A percentile compares a stretch with the other conserved stretches of the same genome.
phyloP scores from a whole-genome alignment of 352 stramenopile genomes.

The Detonula confervacea region DNA sequence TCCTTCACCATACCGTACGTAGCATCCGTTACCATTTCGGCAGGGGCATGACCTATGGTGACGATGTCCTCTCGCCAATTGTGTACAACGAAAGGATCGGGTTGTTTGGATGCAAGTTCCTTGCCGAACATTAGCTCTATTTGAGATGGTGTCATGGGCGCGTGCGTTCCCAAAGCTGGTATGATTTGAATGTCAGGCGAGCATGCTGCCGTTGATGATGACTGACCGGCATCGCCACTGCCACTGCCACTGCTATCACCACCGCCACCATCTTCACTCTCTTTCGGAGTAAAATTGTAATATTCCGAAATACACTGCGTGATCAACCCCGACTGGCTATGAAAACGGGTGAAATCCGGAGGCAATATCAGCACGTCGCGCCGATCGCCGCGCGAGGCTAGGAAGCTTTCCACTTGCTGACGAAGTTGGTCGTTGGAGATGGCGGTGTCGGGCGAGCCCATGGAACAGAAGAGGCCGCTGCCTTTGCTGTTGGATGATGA shows the following conservation, averaged over 20 bases:
- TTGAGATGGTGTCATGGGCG: conserved; percentile 94
- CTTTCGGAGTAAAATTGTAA: conserved; percentile 88
- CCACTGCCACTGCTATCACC: conserved; percentile 1
- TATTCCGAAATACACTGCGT: conserved; percentile 91
- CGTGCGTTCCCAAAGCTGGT: conserved; percentile 94
- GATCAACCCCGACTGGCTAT: conserved; percentile 93
- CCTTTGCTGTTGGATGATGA: not conserved
- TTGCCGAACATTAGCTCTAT: conserved; percentile 94
- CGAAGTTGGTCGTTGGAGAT: conserved; percentile 55
- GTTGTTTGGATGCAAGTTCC: conserved; percentile 49
- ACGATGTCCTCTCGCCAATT: conserved; percentile 98
- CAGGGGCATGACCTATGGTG: conserved; percentile 93
- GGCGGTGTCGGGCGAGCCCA: conserved; percentile 45
- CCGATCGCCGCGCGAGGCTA: conserved; percentile 45
- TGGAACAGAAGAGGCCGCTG: conserved; percentile 60
- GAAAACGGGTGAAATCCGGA: conserved; percentile 96
- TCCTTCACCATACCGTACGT: conserved; percentile 95
- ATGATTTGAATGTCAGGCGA: conserved; percentile 86
- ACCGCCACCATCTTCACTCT: conserved; percentile 84
- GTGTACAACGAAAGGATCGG: conserved; percentile 88
- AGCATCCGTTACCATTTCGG: conserved; percentile 90
- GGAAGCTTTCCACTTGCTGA: conserved; percentile 53
- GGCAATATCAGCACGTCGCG: conserved; percentile 90
- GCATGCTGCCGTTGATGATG: not conserved
- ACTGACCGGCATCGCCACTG: too few relatives aligned